Conservation (phyloP, 1,139 yeast species). For the Kodamaea sp. region DNA sequence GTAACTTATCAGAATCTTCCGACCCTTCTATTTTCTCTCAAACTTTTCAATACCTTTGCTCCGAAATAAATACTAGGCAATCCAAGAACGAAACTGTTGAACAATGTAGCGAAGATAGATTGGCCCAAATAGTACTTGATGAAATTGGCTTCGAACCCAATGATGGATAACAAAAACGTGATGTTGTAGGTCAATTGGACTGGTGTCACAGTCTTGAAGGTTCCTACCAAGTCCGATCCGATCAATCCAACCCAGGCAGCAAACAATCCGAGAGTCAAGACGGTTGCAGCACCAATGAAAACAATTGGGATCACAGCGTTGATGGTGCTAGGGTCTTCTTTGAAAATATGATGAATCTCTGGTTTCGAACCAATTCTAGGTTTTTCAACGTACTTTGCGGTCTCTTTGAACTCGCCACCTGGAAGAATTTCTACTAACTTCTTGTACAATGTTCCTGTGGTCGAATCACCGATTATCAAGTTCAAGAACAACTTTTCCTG, state of each 20-base stretch:
- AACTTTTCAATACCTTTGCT: slow-evolving; percentile 54
- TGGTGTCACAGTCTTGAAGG: slow-evolving; percentile 28
- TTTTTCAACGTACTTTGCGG: slow-evolving; percentile 24
- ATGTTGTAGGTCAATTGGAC: slow-evolving; percentile 36
- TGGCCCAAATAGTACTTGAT: slow-evolving; percentile 68
- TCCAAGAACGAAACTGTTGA: slow-evolving; percentile 49
- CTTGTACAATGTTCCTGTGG: slow-evolving; percentile 25
- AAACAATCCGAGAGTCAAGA: slow-evolving; percentile 44
- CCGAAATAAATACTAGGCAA: slow-evolving; percentile 67
- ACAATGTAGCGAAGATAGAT: slow-evolving; percentile 70
- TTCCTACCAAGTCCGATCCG: slow-evolving; percentile 46
- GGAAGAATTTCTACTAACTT: slow-evolving; percentile 38
- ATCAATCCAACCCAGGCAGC: slow-evolving; percentile 50
- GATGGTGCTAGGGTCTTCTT: slow-evolving; percentile 55
- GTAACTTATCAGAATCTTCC: slow-evolving; percentile 26
- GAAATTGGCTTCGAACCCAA: slow-evolving; percentile 64
- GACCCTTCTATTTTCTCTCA: slow-evolving; percentile 35
- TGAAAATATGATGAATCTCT: slow-evolving; percentile 73
- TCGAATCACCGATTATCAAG: slow-evolving; percentile 35
- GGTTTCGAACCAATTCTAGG: slow-evolving; percentile 55
- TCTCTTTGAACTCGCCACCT: slow-evolving; percentile 26
- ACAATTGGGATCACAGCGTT: slow-evolving; percentile 54
- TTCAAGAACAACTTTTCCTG: slow-evolving; percentile 34
- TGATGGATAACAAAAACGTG: slow-evolving; percentile 54
- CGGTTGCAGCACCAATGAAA: slow-evolving; percentile 49